Percentiles rank a stretch among this genome's conserved stretches.
phyloP scores from a whole-genome alignment of 306 rosid genomes.

The Benincasa hispida region DNA sequence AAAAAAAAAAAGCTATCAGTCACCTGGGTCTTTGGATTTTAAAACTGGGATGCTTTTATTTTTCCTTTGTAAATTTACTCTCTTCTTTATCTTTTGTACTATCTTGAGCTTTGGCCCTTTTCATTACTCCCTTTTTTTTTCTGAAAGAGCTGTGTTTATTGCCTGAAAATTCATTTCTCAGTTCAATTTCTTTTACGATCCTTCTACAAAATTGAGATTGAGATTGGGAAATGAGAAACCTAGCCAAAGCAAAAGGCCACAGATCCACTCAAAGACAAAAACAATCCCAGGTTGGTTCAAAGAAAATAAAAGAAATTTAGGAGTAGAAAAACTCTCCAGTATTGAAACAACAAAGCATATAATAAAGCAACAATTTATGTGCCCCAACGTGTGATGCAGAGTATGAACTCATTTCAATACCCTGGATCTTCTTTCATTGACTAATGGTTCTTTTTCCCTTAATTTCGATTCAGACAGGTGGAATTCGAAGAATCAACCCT shows the following conservation, averaged over 20 bases:
- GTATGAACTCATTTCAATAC: neutral
- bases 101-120: too few species aligned
- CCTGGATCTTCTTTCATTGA: neutral
- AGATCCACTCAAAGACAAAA: too few species aligned
- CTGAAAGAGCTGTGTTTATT: neutral
- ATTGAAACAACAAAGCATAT: neutral
- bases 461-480: neutral
- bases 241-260: neutral
- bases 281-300: neutral
- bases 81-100: too few species aligned
- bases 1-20: neutral
- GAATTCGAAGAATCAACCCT: neutral
- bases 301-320: neutral
- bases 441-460: neutral
- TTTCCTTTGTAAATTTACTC: too few species aligned
- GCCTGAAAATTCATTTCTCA: neutral
- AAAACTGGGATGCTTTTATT: too few species aligned
- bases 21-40: neutral
- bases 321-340: neutral
- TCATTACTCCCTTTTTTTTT: too few species aligned
- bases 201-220: neutral
- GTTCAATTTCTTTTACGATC: neutral
- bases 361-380: neutral
- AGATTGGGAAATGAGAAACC: neutral
- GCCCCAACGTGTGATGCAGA: neutral